A percentile compares a stretch with the other conserved stretches of the same genome.
Evolutionary conservation across 2,329 filamentous ascomycete species (phyloP).

Genomic region (Dendrostoma leiphaemia): DNA sequence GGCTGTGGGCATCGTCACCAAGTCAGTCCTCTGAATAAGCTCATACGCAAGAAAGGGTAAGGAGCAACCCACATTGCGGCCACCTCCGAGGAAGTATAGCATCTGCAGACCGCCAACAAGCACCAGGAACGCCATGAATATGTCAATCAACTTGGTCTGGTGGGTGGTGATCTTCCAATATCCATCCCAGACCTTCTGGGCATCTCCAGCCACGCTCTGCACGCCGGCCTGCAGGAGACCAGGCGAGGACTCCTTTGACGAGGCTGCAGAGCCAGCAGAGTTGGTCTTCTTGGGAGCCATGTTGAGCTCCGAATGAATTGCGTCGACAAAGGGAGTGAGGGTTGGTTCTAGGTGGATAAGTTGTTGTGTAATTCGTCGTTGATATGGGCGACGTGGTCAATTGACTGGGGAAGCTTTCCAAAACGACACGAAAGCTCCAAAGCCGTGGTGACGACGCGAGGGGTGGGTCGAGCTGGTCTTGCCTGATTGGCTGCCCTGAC

Average conservation of each 20-base stretch:
- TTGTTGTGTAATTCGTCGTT: background rate
- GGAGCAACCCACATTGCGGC: slow-evolving; percentile 79
- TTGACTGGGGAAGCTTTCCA: slow-evolving; percentile 7
- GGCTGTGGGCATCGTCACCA: slow-evolving; percentile 56
- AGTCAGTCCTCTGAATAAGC: slow-evolving; percentile 20
- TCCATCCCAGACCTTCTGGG: slow-evolving; percentile 59
- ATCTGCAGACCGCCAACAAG: slow-evolving; percentile 89
- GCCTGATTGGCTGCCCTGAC: slow-evolving; percentile 7
- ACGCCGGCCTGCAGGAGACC: background rate
- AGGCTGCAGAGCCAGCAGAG: background rate
- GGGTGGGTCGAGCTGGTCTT: slow-evolving; percentile 1
- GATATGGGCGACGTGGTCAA: background rate
- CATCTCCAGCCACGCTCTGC: slow-evolving; percentile 1
- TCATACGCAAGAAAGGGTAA: background rate
- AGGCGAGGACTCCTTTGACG: background rate
- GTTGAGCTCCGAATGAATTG: background rate
- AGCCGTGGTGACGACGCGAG: slow-evolving; percentile 1
- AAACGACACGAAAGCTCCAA: slow-evolving; percentile 18
- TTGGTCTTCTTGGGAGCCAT: slow-evolving; percentile 18
- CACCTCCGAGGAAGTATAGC: slow-evolving; percentile 79
- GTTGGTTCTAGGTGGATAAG: background rate
- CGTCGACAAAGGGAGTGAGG: background rate
- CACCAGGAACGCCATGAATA: slow-evolving; percentile 85
- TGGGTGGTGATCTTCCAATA: slow-evolving; percentile 83
- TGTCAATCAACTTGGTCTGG: slow-evolving; percentile 87